phyloP scores from a whole-genome alignment of 257 asterid species.

The Solanum okadae region DNA sequence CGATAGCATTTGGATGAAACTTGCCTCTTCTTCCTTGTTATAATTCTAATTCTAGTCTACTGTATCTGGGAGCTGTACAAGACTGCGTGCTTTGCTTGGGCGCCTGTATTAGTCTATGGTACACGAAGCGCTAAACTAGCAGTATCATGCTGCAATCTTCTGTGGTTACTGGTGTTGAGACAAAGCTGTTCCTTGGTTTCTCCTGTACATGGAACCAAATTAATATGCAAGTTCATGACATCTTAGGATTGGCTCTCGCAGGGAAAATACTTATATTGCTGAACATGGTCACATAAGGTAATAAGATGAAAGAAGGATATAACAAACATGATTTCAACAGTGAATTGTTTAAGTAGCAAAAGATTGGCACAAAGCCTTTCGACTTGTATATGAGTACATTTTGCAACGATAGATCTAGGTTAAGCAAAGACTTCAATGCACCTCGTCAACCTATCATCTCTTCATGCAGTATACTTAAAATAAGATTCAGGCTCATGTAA shows the following conservation, averaged over 20 bases:
- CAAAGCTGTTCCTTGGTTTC: conserved; percentile 16
- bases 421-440: not conserved
- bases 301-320: not conserved
- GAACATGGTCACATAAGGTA: not conserved
- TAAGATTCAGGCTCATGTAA: not conserved
- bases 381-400: not conserved
- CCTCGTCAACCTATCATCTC: not conserved
- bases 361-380: not conserved
- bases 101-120: not conserved
- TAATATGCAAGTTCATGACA: not conserved
- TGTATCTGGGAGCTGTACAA: not conserved
- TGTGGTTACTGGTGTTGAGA: conserved; percentile 5
- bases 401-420: not conserved
- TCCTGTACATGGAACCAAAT: conserved; percentile 25
- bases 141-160: conserved; percentile 32
- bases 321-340: not conserved
- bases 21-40: not conserved
- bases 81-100: not conserved
- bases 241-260: not conserved
- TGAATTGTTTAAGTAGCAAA: not conserved
- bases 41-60: not conserved
- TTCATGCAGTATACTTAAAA: not conserved
- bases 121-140: not conserved
- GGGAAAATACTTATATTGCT: not conserved
- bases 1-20: not conserved